Evolutionary conservation across 805 yeast genomes (phyloP).

Genomic region (Ogataea pini): DNA sequence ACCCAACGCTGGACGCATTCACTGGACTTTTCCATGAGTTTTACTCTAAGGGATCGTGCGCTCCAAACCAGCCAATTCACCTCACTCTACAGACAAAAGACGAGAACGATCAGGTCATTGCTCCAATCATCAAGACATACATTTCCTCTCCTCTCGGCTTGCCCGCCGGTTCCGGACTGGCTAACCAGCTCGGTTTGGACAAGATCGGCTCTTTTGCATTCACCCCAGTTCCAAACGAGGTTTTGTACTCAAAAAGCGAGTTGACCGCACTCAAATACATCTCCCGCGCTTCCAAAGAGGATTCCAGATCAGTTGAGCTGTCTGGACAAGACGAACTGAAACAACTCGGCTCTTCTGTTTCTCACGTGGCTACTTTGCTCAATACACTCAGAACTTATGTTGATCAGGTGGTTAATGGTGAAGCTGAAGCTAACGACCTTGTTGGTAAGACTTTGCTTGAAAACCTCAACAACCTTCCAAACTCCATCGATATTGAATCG

Average conservation of each 20-base stretch:
- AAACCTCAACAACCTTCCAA: conserved; percentile 53
- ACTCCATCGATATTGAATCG: conserved; percentile 49
- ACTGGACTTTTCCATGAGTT: conserved; percentile 81
- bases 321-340: conserved; percentile 45
- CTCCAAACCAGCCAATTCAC: conserved; percentile 77
- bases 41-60: conserved; percentile 70
- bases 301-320: conserved; percentile 33
- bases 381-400: conserved; percentile 52
- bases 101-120: conserved; percentile 45
- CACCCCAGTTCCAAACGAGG: conserved; percentile 71
- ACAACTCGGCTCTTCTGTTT: conserved; percentile 47
- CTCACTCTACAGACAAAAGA: conserved; percentile 65
- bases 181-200: conserved; percentile 39
- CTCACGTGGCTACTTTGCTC: conserved; percentile 46
- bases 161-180: conserved; percentile 41
- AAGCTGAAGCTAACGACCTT: conserved; percentile 51
- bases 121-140: conserved; percentile 66
- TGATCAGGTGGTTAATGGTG: conserved; percentile 41
- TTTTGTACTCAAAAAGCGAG: conserved; percentile 60
- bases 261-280: conserved; percentile 53
- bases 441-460: conserved; percentile 69
- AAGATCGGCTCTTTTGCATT: conserved; percentile 58
- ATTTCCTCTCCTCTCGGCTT: conserved; percentile 73
- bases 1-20: conserved; percentile 61
- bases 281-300: conserved; percentile 40